Conservation (phyloP, 345 rosid genomes). For the Hibiscus syriacus region DNA sequence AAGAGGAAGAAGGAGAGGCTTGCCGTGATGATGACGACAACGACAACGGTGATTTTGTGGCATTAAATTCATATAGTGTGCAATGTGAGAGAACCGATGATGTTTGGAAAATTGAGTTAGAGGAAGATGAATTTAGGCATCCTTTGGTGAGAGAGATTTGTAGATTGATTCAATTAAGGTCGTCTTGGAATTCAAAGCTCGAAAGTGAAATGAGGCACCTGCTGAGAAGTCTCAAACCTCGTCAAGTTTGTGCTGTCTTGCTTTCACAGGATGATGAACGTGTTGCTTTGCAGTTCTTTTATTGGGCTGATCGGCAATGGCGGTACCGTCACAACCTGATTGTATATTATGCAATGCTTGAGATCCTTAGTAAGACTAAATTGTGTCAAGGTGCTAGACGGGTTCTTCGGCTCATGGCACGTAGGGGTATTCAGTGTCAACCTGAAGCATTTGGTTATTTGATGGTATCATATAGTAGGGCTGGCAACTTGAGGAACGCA, state of each 20-base stretch:
- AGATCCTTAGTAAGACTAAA: conserved; percentile 71
- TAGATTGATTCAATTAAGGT: conserved; percentile 60
- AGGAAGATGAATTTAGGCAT: conserved; percentile 58
- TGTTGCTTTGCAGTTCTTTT: conserved; percentile 73
- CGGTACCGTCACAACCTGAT: conserved; percentile 64
- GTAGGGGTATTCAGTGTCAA: conserved; percentile 43
- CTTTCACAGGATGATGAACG: conserved; percentile 62
- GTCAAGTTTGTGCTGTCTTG: conserved; percentile 77
- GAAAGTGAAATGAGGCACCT: conserved; percentile 60
- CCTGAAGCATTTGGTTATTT: conserved; percentile 61
- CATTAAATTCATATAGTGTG: conserved; percentile 31
- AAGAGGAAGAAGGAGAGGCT: conserved; percentile 35
- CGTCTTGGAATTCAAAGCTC: conserved; percentile 62
- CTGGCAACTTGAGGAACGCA: conserved; percentile 62
- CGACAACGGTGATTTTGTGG: conserved; percentile 25
- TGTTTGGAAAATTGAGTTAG: conserved; percentile 31
- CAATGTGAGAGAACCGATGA: conserved; percentile 19
- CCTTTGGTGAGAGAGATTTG: conserved; percentile 80
- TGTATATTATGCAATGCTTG: conserved; percentile 71
- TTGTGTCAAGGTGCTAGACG: conserved; percentile 78
- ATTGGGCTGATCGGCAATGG: conserved; percentile 93
- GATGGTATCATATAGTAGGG: conserved; percentile 87
- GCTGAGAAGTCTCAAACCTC: conserved; percentile 66
- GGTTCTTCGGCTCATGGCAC: conserved; percentile 65
- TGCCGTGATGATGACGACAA: conserved; percentile 11